Evolutionary conservation across 2,329 filamentous ascomycete species (phyloP).

Genomic region (Cyphellophora attinorum): DNA sequence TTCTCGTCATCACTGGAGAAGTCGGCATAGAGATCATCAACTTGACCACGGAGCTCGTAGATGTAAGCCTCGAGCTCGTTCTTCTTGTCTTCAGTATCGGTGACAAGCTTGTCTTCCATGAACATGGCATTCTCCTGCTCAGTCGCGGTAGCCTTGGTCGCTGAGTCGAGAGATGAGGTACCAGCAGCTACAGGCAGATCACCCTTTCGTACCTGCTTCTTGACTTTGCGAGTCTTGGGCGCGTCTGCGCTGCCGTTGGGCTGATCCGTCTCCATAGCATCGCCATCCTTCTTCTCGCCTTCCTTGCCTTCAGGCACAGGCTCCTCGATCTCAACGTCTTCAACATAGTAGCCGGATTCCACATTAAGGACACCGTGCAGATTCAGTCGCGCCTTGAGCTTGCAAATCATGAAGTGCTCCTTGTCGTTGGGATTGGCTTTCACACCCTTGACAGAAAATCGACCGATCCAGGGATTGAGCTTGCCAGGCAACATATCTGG

Average conservation of each 20-base stretch:
- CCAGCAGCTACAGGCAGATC: conserved; percentile 80
- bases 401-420: conserved; percentile 99
- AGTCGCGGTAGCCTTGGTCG: conserved; percentile 54
- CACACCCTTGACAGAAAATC: conserved; percentile 96
- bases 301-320: conserved; percentile 68
- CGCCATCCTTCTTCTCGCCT: conserved; percentile 28
- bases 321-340: conserved; percentile 95
- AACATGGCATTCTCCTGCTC: conserved; percentile 88
- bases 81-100: conserved; percentile 98
- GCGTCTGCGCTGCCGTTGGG: conserved; percentile 52
- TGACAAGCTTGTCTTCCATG: conserved; percentile 97
- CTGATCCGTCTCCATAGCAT: conserved; percentile 80
- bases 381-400: conserved; percentile 95
- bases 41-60: conserved; percentile 92
- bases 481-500: conserved; percentile 81
- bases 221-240: conserved; percentile 84
- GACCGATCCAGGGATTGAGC: conserved; percentile 87
- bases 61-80: conserved; percentile 98
- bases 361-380: conserved; percentile 93
- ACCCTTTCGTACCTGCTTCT: conserved; percentile 98
- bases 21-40: conserved; percentile 82
- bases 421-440: conserved; percentile 68
- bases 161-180: conserved; percentile 67
- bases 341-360: conserved; percentile 94
- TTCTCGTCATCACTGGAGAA: conserved; percentile 91